Percentiles rank a stretch among this genome's conserved stretches.
Conservation (phyloP, 163 green algal species). For the Chloroidium sp. region DNA sequence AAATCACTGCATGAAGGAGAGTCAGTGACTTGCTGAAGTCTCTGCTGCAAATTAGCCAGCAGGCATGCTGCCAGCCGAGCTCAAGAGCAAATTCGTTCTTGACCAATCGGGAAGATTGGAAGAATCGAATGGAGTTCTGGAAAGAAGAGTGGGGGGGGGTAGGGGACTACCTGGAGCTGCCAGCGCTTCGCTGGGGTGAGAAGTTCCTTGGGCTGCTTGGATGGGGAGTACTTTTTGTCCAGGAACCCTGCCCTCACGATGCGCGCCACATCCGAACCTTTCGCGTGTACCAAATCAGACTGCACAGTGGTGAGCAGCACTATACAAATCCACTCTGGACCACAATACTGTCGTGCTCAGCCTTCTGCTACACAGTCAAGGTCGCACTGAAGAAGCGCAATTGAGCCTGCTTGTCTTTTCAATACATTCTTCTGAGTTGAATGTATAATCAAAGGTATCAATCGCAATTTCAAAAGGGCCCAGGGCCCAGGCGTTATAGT, state of each 20-base stretch:
- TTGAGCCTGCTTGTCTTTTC: neutral
- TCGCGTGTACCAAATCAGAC: too few relatives aligned
- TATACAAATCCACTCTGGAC: neutral
- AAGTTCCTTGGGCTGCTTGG: slow-evolving; percentile 12
- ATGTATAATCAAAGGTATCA: neutral
- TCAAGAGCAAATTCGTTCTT: too few relatives aligned
- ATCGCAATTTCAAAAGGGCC: too few relatives aligned
- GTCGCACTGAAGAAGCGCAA: neutral
- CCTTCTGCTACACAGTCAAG: neutral
- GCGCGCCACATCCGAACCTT: neutral
- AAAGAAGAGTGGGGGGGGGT: neutral
- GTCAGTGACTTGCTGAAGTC: neutral
- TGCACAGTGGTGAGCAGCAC: slow-evolving; percentile 8
- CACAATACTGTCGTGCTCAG: neutral
- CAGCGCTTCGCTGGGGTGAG: slow-evolving; percentile 38
- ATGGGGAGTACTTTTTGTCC: neutral
- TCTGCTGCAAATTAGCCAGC: neutral
- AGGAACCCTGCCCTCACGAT: slow-evolving; percentile 27
- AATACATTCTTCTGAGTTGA: neutral
- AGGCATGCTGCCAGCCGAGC: too few relatives aligned
- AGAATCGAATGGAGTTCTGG: neutral
- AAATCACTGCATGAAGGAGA: neutral
- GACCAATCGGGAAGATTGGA: too few relatives aligned
- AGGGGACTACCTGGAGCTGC: slow-evolving; percentile 30
- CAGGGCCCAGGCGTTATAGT: too few relatives aligned